Evolutionary conservation across 1,284 basidiomycete species (phyloP).

Genomic region (Phellopilus nigrolimitatus): DNA sequence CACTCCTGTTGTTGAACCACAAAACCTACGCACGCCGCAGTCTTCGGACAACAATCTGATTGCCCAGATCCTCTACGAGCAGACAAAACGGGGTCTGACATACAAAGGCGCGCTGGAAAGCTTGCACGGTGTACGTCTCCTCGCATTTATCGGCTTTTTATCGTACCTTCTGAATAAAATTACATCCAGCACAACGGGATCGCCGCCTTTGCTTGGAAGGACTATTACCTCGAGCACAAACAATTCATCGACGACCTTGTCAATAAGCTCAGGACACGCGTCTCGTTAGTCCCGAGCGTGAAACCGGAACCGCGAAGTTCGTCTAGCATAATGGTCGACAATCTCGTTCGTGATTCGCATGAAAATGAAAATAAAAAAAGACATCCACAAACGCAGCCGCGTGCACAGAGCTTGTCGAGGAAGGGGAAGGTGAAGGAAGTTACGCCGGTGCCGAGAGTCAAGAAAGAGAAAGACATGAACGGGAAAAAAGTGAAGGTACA

Average conservation of each 20-base stretch:
- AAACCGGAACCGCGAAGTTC: not conserved
- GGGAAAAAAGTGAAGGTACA: not conserved
- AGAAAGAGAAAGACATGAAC: not conserved
- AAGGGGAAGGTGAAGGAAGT: constrained; percentile 2
- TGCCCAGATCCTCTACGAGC: constrained; percentile 18
- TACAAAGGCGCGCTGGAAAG: constrained; percentile 32
- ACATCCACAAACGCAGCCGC: not conserved
- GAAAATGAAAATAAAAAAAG: not conserved
- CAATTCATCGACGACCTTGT: constrained; percentile 51
- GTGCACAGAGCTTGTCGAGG: not conserved
- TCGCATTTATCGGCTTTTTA: constrained; percentile 9
- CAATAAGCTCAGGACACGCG: constrained; percentile 22
- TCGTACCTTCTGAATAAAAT: constrained; percentile 27
- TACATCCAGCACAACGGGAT: constrained; percentile 46
- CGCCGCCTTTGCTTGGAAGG: constrained; percentile 54
- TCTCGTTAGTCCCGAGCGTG: not conserved
- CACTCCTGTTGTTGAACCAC: constrained; percentile 1
- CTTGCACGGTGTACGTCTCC: constrained; percentile 38
- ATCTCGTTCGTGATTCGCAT: not conserved
- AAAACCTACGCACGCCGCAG: constrained; percentile 5
- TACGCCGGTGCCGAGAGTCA: not conserved
- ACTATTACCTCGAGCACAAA: constrained; percentile 66
- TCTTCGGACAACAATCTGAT: constrained; percentile 13
- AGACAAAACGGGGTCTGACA: constrained; percentile 13
- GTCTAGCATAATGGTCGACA: not conserved